Evolutionary conservation across 352 stramenopile species (phyloP).

Genomic region (Globisporangium megalacanthum): DNA sequence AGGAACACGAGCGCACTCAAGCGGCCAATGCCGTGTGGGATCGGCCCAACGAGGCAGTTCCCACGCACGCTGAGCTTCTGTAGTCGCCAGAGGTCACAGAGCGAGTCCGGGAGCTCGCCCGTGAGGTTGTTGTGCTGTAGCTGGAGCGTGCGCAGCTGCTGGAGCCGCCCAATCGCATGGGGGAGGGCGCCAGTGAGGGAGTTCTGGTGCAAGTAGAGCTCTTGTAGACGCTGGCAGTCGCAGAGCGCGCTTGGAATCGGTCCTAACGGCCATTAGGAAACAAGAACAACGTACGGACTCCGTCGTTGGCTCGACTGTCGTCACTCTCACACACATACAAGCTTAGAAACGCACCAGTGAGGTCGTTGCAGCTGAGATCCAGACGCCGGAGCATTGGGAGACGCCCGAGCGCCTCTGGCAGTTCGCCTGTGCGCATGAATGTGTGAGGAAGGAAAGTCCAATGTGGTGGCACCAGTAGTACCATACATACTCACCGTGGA

Average conservation of each 20-base stretch:
- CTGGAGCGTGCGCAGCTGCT: constrained; percentile 62
- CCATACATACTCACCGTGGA: constrained; percentile 28
- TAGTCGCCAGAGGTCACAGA: constrained; percentile 58
- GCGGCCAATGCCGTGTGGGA: constrained; percentile 57
- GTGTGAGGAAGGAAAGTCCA: no score
- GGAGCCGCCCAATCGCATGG: constrained; percentile 34
- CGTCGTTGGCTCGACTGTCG: no score
- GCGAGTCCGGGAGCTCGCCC: constrained; percentile 37
- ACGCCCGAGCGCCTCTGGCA: constrained; percentile 45
- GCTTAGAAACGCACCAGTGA: constrained; percentile 27
- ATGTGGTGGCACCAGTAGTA: no score
- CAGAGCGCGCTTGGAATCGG: constrained; percentile 37
- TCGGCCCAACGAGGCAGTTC: constrained; percentile 66
- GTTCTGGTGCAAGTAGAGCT: constrained; percentile 80
- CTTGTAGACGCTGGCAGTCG: constrained; percentile 56
- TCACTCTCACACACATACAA: background rate
- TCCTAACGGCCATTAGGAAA: constrained; percentile 11
- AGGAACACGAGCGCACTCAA: constrained; percentile 74
- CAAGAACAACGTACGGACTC: no score
- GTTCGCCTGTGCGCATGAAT: constrained; percentile 25
- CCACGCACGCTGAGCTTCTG: constrained; percentile 67
- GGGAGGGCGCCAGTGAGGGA: constrained; percentile 38
- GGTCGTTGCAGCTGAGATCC: constrained; percentile 81
- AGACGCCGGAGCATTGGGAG: constrained; percentile 49
- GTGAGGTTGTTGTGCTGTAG: constrained; percentile 82